Base-by-base conservation (phyloP, 2,329 filamentous ascomycete genomes). In the Colletotrichum sojae region DNA sequence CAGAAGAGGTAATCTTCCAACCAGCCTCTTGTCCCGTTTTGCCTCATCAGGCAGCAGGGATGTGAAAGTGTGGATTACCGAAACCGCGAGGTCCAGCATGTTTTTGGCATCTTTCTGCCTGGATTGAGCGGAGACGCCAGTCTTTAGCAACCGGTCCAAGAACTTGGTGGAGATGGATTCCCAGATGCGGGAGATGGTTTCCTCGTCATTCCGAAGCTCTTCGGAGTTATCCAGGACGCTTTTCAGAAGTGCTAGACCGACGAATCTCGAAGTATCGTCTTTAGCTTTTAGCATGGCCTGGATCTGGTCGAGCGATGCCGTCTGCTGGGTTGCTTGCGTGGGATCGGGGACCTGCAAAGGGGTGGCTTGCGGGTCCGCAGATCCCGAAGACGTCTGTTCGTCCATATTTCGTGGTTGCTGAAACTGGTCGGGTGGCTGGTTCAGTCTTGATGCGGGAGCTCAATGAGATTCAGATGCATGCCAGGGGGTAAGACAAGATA, bases 191-290 rank as follows among this genome's bases (percentile, higher is more conserved):
- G 78, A 74, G 5, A 91, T 74, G 8, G 75, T 76, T 2, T 78
- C 77, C 10, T 83, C 79, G 76, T 90, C 83, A 60, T 83, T 78
- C 52, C 83, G 83, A 22, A 90, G 77, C n/a, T 83, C 77, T 22
- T 83, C 78, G 6, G 87, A 85, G 75, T 88, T 89, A 77, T 92
- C 90, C 39, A 93, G 83, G 13, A 91, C 79, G n/a, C 88, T 87
- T 74, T 90, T 91, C 58, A 92, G 83, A 22, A 92, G 83, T 1
- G 90, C 89, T 22, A 93, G 81, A 8, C 90, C 91, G 46, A 92
- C 90, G 72, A 93, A 92, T 74, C 89, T 86, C 20, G 89, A 88
- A 0, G 91, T 92, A 75, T 93, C 90, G 75, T 92, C 86, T 69
- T 88, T 89, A 62, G 87, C 79, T 62, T 82, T 81, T 40, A 93